Evolutionary conservation across 768 basidiomycete species (phyloP).

Genomic region (Boletus reticuloceps): DNA sequence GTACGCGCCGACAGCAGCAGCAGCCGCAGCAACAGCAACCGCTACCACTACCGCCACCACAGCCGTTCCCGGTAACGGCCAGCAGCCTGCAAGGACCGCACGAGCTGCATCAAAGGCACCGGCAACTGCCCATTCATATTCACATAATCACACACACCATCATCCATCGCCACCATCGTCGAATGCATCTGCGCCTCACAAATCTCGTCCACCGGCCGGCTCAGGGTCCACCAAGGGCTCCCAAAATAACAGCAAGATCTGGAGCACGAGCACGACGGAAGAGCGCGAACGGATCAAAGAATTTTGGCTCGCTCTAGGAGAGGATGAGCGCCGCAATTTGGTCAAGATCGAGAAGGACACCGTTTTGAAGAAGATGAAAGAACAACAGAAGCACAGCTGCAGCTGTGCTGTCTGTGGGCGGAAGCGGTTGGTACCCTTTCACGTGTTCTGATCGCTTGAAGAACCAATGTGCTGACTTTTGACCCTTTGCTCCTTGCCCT

Average conservation of each 20-base stretch:
- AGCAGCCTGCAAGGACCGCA: slow-evolving; percentile 38
- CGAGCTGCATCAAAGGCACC: slow-evolving; percentile 60
- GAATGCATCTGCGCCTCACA: slow-evolving; percentile 32
- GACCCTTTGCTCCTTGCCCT: slow-evolving; percentile 17
- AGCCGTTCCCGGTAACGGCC: slow-evolving; percentile 27
- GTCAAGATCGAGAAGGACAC: slow-evolving; percentile 99
- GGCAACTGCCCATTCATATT: slow-evolving; percentile 47
- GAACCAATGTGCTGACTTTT: slow-evolving; percentile 24
- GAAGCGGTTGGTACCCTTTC: slow-evolving; percentile 74
- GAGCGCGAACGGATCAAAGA: slow-evolving; percentile 97
- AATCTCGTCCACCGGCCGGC: slow-evolving; percentile 28
- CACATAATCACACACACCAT: slow-evolving; percentile 50
- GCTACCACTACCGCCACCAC: slow-evolving; percentile 36
- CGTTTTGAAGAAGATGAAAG: slow-evolving; percentile 98
- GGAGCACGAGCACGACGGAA: slow-evolving; percentile 89
- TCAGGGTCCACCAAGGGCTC: slow-evolving; percentile 25
- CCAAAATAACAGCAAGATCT: slow-evolving; percentile 76
- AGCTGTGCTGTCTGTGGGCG: slow-evolving; percentile 94
- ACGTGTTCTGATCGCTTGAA: slow-evolving; percentile 16
- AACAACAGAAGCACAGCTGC: slow-evolving; percentile 96
- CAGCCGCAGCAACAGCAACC: slow-evolving; percentile 16
- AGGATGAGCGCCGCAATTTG: slow-evolving; percentile 86
- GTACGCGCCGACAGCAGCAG: slow-evolving; percentile 38
- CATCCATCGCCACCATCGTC: slow-evolving; percentile 47
- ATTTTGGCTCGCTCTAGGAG: slow-evolving; percentile 93